A percentile compares a stretch with the other conserved stretches of the same genome.
Evolutionary conservation across 805 yeast species (phyloP).

Genomic region (Kodamaea sagamina): DNA sequence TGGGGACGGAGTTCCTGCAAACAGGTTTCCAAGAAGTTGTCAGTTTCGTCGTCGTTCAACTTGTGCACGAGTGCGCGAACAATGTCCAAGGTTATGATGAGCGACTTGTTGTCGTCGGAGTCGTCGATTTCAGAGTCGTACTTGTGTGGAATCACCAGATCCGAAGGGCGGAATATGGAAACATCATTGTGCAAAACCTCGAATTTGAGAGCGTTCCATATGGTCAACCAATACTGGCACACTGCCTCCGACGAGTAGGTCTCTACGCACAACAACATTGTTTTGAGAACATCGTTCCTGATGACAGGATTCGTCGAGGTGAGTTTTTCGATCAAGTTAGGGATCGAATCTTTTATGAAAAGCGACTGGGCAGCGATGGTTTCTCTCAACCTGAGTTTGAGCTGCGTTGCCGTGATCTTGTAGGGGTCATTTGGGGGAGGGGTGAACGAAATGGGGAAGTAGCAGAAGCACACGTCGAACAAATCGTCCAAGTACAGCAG

Average conservation of each 20-base stretch:
- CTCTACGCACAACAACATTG: constrained; percentile 58
- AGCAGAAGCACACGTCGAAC: constrained; percentile 89
- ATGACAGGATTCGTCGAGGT: constrained; percentile 73
- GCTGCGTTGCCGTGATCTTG: constrained; percentile 70
- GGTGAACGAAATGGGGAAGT: constrained; percentile 92
- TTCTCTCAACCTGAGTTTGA: constrained; percentile 60
- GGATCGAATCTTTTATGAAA: constrained; percentile 73
- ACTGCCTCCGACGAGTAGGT: constrained; percentile 52
- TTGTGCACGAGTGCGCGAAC: constrained; percentile 43
- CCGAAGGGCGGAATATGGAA: constrained; percentile 31
- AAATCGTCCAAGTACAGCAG: constrained; percentile 51
- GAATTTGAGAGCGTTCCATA: constrained; percentile 88
- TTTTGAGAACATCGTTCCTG: constrained; percentile 69
- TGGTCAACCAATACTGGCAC: constrained; percentile 61
- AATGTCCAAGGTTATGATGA: constrained; percentile 40
- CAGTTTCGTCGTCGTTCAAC: constrained; percentile 32
- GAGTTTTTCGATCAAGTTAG: constrained; percentile 76
- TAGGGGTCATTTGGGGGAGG: constrained; percentile 92
- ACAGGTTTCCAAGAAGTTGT: constrained; percentile 38
- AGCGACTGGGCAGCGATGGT: constrained; percentile 62
- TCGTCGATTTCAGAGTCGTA: constrained; percentile 30
- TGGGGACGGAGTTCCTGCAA: constrained; percentile 54
- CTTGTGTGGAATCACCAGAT: constrained; percentile 29
- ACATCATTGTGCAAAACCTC: constrained; percentile 81
- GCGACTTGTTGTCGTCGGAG: constrained; percentile 36